These are phyloP conservation scores for Funneliformis caledonium DNA, from an alignment of 371 early-diverging fungal genomes.

Conservation along the genomic window DNA sequence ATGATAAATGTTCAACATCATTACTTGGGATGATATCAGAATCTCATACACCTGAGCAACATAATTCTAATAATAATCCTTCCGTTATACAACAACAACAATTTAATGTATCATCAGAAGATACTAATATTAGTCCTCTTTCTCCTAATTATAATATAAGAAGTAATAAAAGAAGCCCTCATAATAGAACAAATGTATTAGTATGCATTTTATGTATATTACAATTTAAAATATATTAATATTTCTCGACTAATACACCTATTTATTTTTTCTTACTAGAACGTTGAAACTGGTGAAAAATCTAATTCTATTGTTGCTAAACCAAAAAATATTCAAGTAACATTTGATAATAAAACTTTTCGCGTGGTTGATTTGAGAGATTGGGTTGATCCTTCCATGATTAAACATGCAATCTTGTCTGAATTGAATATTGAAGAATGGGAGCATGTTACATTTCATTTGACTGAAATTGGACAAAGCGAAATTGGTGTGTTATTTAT, in stretches of 20 bases:
- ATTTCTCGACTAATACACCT: neutral
- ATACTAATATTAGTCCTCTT: neutral
- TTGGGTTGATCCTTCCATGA: neutral
- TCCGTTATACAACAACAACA: neutral
- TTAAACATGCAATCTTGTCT: conserved; percentile 23
- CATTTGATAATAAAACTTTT: conserved; percentile 13
- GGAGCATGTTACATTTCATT: conserved; percentile 21
- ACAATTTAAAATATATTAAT: neutral
- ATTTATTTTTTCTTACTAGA: neutral
- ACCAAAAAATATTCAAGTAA: neutral
- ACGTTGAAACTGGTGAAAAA: no score
- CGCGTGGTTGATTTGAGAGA: neutral
- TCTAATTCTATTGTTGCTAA: neutral
- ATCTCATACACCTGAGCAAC: neutral
- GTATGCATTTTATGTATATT: neutral
- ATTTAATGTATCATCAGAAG: neutral
- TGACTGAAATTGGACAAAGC: conserved; percentile 9
- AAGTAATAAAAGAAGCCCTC: neutral
- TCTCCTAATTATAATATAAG: neutral
- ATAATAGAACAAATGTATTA: neutral
- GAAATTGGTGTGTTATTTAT: conserved; percentile 16
- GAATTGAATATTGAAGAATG: conserved; percentile 13
- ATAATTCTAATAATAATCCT: conserved; percentile 16
- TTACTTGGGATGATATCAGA: neutral
- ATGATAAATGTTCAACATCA: neutral